These are phyloP conservation scores for Xylaria scruposa DNA, from an alignment of 495 filamentous ascomycete species.

Conservation along the genomic window DNA sequence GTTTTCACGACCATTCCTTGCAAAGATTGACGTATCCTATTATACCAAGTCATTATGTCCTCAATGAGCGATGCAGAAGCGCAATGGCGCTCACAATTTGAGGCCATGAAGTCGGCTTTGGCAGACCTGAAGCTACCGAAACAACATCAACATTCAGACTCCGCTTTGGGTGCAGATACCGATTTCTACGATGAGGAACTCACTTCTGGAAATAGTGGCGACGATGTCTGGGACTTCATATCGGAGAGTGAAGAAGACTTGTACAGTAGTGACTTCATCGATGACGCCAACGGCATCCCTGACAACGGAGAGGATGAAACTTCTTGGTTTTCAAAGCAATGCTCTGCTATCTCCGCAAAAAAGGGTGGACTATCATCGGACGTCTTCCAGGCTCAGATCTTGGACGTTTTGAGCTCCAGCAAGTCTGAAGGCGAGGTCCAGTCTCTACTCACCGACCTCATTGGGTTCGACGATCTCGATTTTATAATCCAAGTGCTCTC, in stretches of 20 bases:
- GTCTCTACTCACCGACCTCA: slow-evolving; percentile 84
- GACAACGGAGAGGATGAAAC: slow-evolving; percentile 38
- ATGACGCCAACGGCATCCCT: slow-evolving; percentile 39
- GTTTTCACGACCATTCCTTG: not conserved
- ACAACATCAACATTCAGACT: slow-evolving; percentile 21
- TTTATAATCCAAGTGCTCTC: slow-evolving; percentile 83
- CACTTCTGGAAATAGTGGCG: slow-evolving; percentile 65
- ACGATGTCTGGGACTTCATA: slow-evolving; percentile 91
- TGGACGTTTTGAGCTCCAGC: slow-evolving; percentile 69
- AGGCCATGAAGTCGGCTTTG: slow-evolving; percentile 55
- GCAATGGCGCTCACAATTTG: slow-evolving; percentile 54
- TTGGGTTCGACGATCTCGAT: slow-evolving; percentile 92
- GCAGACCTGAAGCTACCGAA: slow-evolving; percentile 44
- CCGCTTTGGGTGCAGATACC: slow-evolving; percentile 40
- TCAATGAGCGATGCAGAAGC: slow-evolving; percentile 42
- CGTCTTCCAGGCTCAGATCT: slow-evolving; percentile 73
- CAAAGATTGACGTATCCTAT: not conserved
- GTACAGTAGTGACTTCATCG: slow-evolving; percentile 52
- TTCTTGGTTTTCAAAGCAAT: slow-evolving; percentile 71
- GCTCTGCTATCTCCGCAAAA: slow-evolving; percentile 62
- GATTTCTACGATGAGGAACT: slow-evolving; percentile 66
- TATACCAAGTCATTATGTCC: slow-evolving; percentile 33
- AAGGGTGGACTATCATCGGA: slow-evolving; percentile 66
- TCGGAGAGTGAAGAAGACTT: slow-evolving; percentile 70
- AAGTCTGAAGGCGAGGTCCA: slow-evolving; percentile 82